Base-by-base conservation (phyloP, 768 basidiomycete genomes). In the Coprinopsis sp. region DNA sequence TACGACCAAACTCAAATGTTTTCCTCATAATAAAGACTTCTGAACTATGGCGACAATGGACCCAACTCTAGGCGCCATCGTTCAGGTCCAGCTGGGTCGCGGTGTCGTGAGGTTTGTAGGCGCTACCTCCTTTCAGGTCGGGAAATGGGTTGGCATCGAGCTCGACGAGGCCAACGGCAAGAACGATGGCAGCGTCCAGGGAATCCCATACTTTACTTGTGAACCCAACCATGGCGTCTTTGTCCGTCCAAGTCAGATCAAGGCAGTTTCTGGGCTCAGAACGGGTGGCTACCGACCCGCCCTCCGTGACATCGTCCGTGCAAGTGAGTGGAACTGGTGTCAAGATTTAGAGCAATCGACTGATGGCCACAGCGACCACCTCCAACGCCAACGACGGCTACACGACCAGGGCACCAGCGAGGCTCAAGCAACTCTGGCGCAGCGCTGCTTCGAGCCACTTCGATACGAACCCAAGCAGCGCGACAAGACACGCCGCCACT, bases 141-240 rank as follows among this genome's bases (percentile, higher is more conserved):
- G 96, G 0, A 91, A 87, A 74, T 99, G 95, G 95, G 76, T 96
- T 40, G 96, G 96, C 8, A 81, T 98, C 44, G 93, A 95, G 58
- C 77, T 99, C 37, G 78, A 76, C 47, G 83, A 85, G 56, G 66
- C 79, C 6, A 84, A 79, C 36, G 96, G 96, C 30, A 99, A 98
- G 82, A 99, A 99, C 70, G 90, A 98, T 56, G 96, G 96, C 1
- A 78, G 81, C 1, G 87, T 99, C 6, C 72, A 84, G 28, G 91
- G 86, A 13, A 65, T 81, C 39, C 52, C 65, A 1, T 99, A 98
- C 68, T 99, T 99, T 64, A 72, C 69, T 14, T 97, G 92, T 69
- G 77, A 76, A 57, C 69, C 73, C 37, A 71, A 72, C 24, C 70
- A 89, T 68, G 96, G 96, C 37, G 87, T 98, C 23, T 98, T 99